Percentiles rank a stretch among this genome's conserved stretches.
phyloP scores from a whole-genome alignment of 202 grass and related monocot species.

The Panicum virgatum region DNA sequence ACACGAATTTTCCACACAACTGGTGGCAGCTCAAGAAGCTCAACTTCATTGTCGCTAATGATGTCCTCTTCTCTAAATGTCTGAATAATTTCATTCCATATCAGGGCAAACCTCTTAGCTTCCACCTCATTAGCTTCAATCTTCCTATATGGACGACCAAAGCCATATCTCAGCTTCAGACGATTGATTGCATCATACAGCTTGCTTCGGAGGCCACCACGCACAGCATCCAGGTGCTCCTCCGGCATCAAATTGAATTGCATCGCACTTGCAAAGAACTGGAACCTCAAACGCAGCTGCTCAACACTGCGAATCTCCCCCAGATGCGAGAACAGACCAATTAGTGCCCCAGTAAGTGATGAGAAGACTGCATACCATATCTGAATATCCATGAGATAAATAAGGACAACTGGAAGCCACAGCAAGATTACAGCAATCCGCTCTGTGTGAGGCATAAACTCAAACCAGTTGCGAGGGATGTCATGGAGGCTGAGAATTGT shows the following conservation, averaged over 20 bases:
- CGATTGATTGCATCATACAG: constrained; percentile 78
- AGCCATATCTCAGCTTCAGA: constrained; percentile 83
- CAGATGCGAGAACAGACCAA: constrained; percentile 89
- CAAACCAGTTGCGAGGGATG: constrained; percentile 76
- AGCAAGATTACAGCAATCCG: constrained; percentile 71
- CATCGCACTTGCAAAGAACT: constrained; percentile 97
- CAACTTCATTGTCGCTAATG: constrained; percentile 81
- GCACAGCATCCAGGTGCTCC: constrained; percentile 43
- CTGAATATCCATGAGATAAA: constrained; percentile 98
- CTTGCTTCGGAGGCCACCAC: constrained; percentile 54
- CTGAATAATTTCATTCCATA: constrained; percentile 96
- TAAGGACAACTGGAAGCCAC: constrained; percentile 83
- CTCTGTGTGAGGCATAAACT: constrained; percentile 89
- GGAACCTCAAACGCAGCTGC: constrained; percentile 87
- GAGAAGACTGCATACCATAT: constrained; percentile 97
- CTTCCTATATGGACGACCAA: constrained; percentile 88
- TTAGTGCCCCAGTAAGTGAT: constrained; percentile 72
- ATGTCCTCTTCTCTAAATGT: constrained; percentile 97
- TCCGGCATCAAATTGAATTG: constrained; percentile 95
- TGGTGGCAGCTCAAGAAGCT: constrained; percentile 87
- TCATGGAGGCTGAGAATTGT: constrained; percentile 56
- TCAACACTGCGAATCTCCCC: constrained; percentile 92
- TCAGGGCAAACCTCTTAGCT: constrained; percentile 82
- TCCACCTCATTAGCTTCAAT: constrained; percentile 72
- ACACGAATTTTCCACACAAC: constrained; percentile 80